Conservation (phyloP, 805 yeast species). For the Ogataea pilisensis region DNA sequence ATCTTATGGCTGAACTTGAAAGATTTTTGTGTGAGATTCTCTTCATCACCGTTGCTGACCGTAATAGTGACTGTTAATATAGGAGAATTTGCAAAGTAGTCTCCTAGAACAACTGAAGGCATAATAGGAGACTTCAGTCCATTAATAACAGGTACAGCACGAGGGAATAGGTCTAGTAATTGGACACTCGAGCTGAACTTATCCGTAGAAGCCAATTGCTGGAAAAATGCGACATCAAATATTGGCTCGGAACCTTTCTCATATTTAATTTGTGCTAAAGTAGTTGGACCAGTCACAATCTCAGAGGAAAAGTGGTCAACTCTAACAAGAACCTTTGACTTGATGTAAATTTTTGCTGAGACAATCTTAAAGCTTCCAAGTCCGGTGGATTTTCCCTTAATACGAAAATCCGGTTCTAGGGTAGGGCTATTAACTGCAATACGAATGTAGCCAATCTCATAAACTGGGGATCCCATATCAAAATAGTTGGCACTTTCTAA, state of each 20-base stretch:
- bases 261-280: neutral
- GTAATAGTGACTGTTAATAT: neutral
- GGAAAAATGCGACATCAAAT: slow-evolving; percentile 11
- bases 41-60: neutral
- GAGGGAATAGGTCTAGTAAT: slow-evolving; percentile 8
- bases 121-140: slow-evolving; percentile 10
- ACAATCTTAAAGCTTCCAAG: slow-evolving; percentile 12
- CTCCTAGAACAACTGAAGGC: slow-evolving; percentile 13
- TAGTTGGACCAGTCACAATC: neutral
- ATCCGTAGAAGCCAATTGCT: neutral
- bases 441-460: neutral
- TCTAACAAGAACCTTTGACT: slow-evolving; percentile 9
- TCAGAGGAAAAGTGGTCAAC: slow-evolving; percentile 1
- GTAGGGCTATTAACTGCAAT: slow-evolving; percentile 1
- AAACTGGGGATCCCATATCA: slow-evolving; percentile 4
- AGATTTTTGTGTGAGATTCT: neutral
- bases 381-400: slow-evolving; percentile 12
- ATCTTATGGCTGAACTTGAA: neutral
- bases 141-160: slow-evolving; percentile 3
- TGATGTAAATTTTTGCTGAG: slow-evolving; percentile 1
- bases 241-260: slow-evolving; percentile 8
- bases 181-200: neutral
- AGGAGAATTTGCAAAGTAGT: slow-evolving; percentile 8
- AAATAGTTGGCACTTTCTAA: slow-evolving; percentile 2
- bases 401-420: slow-evolving; percentile 7